Conservation (phyloP, 2,329 filamentous ascomycete species). For the Graphilbum fragrans region DNA sequence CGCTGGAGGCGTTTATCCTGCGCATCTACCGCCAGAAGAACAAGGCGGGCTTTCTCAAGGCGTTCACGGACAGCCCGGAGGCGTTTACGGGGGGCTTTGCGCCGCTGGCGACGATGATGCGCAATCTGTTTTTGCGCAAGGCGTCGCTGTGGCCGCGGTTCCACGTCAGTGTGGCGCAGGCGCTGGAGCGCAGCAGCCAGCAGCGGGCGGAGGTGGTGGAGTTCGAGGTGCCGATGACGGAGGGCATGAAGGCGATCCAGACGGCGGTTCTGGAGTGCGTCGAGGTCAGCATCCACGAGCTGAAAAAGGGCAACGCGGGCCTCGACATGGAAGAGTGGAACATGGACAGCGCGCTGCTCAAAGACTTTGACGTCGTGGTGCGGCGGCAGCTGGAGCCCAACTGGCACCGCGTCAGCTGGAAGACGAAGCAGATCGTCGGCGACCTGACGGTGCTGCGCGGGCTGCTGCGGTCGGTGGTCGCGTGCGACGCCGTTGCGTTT, state of each 20-base stretch:
- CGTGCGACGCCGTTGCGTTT: constrained; percentile 83
- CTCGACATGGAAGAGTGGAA: constrained; percentile 97
- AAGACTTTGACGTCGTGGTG: constrained; percentile 83
- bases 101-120: constrained; percentile 79
- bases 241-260: constrained; percentile 86
- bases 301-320: constrained; percentile 82
- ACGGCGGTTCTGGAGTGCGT: constrained; percentile 93
- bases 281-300: constrained; percentile 83
- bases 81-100: constrained; percentile 82
- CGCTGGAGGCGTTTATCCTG: constrained; percentile 87
- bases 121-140: constrained; percentile 82
- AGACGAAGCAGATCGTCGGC: constrained; percentile 86
- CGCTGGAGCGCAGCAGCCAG: constrained; percentile 65
- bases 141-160: constrained; percentile 88
- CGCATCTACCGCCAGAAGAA: constrained; percentile 92
- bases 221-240: constrained; percentile 90
- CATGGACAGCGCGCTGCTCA: constrained; percentile 80
- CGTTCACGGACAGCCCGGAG: constrained; percentile 88
- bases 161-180: constrained; percentile 78
- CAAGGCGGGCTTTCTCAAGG: constrained; percentile 86
- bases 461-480: constrained; percentile 71
- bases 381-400: constrained; percentile 86
- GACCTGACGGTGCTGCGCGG: constrained; percentile 74
- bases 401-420: constrained; percentile 93
- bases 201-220: constrained; percentile 95